Evolutionary conservation across 2,329 filamentous ascomycete genomes (phyloP).

Genomic region (Botrytis sinoallii): DNA sequence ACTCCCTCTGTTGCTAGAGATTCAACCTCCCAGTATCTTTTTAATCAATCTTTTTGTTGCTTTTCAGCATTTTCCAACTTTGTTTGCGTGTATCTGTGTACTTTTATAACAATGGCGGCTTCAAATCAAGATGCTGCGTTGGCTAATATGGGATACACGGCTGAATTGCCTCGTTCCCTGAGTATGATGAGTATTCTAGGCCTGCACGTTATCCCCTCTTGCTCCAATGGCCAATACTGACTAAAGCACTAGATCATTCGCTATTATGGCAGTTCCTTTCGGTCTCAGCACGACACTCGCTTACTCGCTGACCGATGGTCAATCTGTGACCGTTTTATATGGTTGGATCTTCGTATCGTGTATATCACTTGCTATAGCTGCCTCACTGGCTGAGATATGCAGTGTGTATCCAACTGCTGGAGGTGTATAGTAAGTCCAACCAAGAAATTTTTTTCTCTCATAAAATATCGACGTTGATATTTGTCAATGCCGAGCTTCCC

Average conservation of each 20-base stretch:
- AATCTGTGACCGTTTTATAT: conserved; percentile 66
- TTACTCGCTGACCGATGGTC: conserved; percentile 65
- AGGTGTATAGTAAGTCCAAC: conserved; percentile 52
- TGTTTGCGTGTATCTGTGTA: neutral
- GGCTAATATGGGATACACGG: conserved; percentile 57
- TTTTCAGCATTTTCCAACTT: neutral
- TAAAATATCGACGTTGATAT: neutral
- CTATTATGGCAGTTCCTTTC: conserved; percentile 62
- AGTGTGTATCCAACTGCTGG: conserved; percentile 66
- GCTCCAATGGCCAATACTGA: conserved; percentile 23
- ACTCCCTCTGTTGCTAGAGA: neutral
- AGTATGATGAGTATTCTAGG: conserved; percentile 69
- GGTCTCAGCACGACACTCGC: conserved; percentile 62
- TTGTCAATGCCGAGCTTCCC: conserved; percentile 2
- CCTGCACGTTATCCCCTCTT: conserved; percentile 30
- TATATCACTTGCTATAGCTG: conserved; percentile 61
- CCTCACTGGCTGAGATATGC: conserved; percentile 66
- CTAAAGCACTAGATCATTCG: conserved; percentile 52
- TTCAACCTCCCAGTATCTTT: conserved; percentile 6
- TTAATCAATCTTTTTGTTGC: neutral
- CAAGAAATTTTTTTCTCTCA: neutral
- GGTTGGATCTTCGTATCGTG: conserved; percentile 66
- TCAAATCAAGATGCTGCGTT: conserved; percentile 17
- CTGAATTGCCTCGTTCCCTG: conserved; percentile 62
- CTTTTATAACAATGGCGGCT: neutral